Evolutionary conservation across 306 rosid genomes (phyloP).

Genomic region (Gleditsia sinensis): DNA sequence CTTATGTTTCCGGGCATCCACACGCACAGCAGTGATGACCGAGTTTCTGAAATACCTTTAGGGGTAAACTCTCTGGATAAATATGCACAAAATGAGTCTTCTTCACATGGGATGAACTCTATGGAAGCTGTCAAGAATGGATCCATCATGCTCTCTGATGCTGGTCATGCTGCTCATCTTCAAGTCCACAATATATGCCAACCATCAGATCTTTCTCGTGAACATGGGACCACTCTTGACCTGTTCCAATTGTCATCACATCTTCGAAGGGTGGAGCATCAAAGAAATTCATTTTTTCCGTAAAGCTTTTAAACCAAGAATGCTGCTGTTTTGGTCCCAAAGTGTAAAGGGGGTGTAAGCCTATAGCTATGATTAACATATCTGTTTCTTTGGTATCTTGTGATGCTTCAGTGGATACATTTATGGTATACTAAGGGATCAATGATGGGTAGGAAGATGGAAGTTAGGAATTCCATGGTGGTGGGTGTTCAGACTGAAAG

Average conservation of each 20-base stretch:
- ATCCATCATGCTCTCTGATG: slow-evolving; percentile 35
- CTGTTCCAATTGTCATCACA: slow-evolving; percentile 74
- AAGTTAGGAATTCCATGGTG: slow-evolving; percentile 10
- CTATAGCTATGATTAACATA: slow-evolving; percentile 35
- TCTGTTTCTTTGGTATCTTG: slow-evolving; percentile 19
- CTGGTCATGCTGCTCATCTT: slow-evolving; percentile 30
- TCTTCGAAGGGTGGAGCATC: slow-evolving; percentile 79
- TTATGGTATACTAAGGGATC: background rate
- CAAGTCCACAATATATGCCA: slow-evolving; percentile 30
- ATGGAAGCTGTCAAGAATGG: slow-evolving; percentile 41
- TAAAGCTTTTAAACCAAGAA: slow-evolving; percentile 58
- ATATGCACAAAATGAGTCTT: slow-evolving; percentile 37
- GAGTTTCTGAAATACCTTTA: slow-evolving; percentile 37
- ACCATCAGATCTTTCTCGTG: slow-evolving; percentile 36
- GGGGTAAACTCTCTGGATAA: slow-evolving; percentile 39
- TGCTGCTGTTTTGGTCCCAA: slow-evolving; percentile 49
- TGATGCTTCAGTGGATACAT: slow-evolving; percentile 20
- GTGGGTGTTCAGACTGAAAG: slow-evolving; percentile 22
- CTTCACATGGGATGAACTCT: slow-evolving; percentile 40
- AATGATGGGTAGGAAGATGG: slow-evolving; percentile 27
- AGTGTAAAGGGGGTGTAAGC: slow-evolving; percentile 37
- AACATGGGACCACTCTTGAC: slow-evolving; percentile 58
- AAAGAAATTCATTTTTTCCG: slow-evolving; percentile 50
- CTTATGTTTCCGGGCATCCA: slow-evolving; percentile 28
- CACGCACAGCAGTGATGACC: slow-evolving; percentile 21